These are phyloP conservation scores for Neurospora terricola DNA, from an alignment of 495 filamentous ascomycete genomes.

Conservation along the genomic window DNA sequence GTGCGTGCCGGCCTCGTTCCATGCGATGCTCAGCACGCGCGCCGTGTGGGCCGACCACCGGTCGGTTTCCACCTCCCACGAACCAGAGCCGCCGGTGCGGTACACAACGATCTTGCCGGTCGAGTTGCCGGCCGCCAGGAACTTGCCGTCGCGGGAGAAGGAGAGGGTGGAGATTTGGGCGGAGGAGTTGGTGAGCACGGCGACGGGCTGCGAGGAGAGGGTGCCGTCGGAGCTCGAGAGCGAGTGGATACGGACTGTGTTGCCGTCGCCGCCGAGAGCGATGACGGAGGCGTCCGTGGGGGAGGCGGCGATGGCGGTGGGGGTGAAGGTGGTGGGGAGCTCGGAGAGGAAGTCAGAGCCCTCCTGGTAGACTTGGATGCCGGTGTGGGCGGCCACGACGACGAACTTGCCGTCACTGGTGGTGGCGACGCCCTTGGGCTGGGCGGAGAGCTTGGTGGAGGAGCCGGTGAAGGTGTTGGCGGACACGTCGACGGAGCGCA, in stretches of 20 bases:
- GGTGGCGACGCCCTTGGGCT: constrained; percentile 43
- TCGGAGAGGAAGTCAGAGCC: constrained; percentile 35
- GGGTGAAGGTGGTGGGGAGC: constrained; percentile 41
- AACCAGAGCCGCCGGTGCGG: constrained; percentile 33
- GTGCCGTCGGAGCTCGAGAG: constrained; percentile 36
- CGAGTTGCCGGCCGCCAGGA: constrained; percentile 74
- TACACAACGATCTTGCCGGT: constrained; percentile 78
- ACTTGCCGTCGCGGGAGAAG: constrained; percentile 64
- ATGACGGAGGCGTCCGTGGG: constrained; percentile 37
- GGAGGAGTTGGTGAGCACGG: constrained; percentile 41
- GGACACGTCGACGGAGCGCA: constrained; percentile 61
- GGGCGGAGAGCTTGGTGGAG: constrained; percentile 35
- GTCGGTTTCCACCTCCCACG: constrained; percentile 53
- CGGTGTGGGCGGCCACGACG: constrained; percentile 55
- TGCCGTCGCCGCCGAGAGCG: constrained; percentile 69
- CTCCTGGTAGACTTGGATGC: constrained; percentile 55
- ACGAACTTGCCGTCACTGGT: constrained; percentile 28
- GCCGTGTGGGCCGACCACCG: constrained; percentile 92
- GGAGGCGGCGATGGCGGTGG: constrained; percentile 59
- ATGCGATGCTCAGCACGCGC: constrained; percentile 70
- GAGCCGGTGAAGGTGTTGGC: constrained; percentile 40
- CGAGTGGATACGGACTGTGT: constrained; percentile 60
- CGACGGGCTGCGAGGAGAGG: constrained; percentile 23
- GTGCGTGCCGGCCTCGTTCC: constrained; percentile 65
- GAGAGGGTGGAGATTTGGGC: constrained; percentile 56